These are phyloP conservation scores for Boletus reticulatus DNA, from an alignment of 768 basidiomycete genomes.

Conservation along the genomic window DNA sequence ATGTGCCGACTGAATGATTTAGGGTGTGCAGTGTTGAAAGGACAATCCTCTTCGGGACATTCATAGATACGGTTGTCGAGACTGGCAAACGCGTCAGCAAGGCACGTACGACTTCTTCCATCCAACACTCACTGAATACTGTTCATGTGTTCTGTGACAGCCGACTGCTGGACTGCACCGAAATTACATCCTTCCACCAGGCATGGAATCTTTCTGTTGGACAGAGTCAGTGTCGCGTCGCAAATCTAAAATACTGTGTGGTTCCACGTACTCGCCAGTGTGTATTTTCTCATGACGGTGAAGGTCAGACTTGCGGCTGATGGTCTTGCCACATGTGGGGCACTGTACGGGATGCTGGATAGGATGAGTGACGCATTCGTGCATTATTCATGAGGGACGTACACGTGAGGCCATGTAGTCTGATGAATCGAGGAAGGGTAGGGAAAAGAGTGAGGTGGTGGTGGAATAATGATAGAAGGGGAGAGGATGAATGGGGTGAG, in stretches of 20 bases:
- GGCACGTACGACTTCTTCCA: background rate
- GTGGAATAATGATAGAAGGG: background rate
- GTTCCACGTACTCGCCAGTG: constrained; percentile 21
- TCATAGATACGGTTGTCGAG: constrained; percentile 2
- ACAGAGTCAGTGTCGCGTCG: background rate
- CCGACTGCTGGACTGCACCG: constrained; percentile 27
- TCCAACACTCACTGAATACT: too few relatives aligned
- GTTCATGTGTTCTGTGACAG: constrained; percentile 27
- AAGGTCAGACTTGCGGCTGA: constrained; percentile 28
- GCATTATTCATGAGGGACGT: background rate
- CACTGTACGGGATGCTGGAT: constrained; percentile 14
- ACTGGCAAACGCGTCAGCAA: constrained; percentile 9
- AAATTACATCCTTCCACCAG: constrained; percentile 15
- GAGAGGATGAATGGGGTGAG: too few relatives aligned
- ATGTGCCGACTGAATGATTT: background rate
- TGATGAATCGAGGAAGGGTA: background rate
- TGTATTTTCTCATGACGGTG: constrained; percentile 28
- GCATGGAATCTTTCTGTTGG: constrained; percentile 25
- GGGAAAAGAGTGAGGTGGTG: background rate
- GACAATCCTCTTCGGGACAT: background rate
- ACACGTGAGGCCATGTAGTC: background rate
- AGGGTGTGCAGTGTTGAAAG: background rate
- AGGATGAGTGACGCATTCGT: background rate
- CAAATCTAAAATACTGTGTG: too few relatives aligned
- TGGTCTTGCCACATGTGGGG: constrained; percentile 4